Conservation (phyloP, 192 early-diverging fungal genomes). For the Chytriomyces hyalinus region DNA sequence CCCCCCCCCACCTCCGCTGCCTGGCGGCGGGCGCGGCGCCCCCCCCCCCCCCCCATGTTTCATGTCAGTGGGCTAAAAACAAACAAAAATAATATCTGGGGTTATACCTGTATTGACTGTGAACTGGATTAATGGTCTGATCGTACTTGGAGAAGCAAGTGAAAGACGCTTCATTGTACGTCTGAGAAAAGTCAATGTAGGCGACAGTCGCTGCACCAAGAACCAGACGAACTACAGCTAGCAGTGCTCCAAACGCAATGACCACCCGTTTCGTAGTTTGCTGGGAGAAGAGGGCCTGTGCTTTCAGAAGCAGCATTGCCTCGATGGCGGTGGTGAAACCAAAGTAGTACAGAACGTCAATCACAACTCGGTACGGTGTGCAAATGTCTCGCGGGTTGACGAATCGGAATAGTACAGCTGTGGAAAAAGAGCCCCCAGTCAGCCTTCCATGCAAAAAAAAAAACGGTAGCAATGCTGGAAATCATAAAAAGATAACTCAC, state of each 20-base stretch:
- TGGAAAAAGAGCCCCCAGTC: no score
- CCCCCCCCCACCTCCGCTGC: no score
- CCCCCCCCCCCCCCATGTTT: no score
- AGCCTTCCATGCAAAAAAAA: no score
- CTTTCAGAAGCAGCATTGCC: slow-evolving; percentile 2
- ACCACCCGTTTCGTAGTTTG: neutral
- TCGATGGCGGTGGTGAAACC: neutral
- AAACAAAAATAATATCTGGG: neutral
- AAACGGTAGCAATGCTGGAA: no score
- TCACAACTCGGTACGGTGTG: neutral
- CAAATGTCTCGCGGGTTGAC: neutral
- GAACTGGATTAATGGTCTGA: neutral
- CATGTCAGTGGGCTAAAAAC: neutral
- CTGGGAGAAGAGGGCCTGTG: neutral
- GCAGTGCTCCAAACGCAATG: neutral
- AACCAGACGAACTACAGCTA: neutral
- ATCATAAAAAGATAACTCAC: no score
- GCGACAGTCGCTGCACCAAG: slow-evolving; percentile 1
- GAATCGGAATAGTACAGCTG: neutral
- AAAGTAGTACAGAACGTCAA: neutral
- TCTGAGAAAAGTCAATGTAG: neutral
- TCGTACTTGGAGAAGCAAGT: slow-evolving; percentile 5
- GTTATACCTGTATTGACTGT: slow-evolving; percentile 1
- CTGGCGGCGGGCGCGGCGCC: no score
- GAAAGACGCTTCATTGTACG: neutral